Conservation (phyloP, 768 basidiomycete species). For the Kwoniella dendrophila region DNA sequence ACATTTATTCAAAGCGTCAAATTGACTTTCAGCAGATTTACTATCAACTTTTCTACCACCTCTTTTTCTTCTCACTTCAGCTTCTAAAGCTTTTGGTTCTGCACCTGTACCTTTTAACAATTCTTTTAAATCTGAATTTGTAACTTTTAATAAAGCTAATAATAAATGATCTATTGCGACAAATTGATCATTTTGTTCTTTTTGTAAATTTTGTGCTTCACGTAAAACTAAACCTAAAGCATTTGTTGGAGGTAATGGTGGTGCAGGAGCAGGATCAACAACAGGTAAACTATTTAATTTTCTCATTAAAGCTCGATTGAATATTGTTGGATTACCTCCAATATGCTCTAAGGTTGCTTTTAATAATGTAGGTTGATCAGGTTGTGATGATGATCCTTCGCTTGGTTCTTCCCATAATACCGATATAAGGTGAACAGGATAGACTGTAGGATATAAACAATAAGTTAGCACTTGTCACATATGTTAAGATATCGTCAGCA, state of each 20-base stretch:
- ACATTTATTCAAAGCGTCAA: conserved; percentile 83
- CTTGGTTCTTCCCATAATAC: conserved; percentile 72
- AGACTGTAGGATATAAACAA: conserved; percentile 60
- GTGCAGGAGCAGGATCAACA: conserved; percentile 80
- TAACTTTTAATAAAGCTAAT: conserved; percentile 77
- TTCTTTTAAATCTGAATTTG: conserved; percentile 59
- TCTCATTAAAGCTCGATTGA: conserved; percentile 74
- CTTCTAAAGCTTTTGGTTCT: conserved; percentile 48
- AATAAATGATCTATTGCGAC: conserved; percentile 92
- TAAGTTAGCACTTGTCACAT: conserved; percentile 14
- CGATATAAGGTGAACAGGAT: conserved; percentile 80
- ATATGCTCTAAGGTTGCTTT: conserved; percentile 75
- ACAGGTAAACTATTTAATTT: conserved; percentile 77
- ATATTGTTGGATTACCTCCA: conserved; percentile 69
- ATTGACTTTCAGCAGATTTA: conserved; percentile 84
- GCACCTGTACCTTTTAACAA: conserved; percentile 78
- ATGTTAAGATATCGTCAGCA: not conserved
- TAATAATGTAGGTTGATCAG: conserved; percentile 66
- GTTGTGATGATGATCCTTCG: conserved; percentile 30
- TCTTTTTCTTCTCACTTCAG: conserved; percentile 59
- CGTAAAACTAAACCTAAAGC: conserved; percentile 67
- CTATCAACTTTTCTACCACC: conserved; percentile 84
- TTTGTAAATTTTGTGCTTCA: conserved; percentile 75
- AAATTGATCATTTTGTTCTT: conserved; percentile 77
- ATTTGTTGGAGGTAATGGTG: conserved; percentile 67